phyloP scores from a whole-genome alignment of 257 asterid species.

The Orobanche coerulescens region DNA sequence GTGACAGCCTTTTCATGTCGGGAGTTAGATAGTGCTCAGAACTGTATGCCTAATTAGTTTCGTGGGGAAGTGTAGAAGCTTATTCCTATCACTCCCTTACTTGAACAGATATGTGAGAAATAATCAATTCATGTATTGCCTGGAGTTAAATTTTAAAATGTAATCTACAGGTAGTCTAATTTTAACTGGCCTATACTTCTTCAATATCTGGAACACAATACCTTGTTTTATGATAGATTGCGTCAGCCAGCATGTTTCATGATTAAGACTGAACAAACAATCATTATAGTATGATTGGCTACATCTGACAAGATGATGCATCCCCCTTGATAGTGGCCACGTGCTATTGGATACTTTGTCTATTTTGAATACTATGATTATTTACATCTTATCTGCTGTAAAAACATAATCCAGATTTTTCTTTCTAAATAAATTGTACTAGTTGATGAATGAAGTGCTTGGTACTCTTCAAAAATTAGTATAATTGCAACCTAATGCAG shows the following conservation, averaged over 20 bases:
- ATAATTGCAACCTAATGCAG: conserved; percentile 20
- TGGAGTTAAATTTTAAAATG: background rate
- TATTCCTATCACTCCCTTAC: background rate
- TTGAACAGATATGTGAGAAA: background rate
- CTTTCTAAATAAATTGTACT: background rate
- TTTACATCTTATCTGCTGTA: no score
- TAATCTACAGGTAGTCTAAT: background rate
- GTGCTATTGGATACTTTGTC: background rate
- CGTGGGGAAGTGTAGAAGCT: background rate
- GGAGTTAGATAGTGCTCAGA: background rate
- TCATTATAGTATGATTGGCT: background rate
- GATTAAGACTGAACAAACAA: background rate
- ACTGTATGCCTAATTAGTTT: background rate
- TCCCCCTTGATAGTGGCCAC: background rate
- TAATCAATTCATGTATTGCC: background rate
- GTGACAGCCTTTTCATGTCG: background rate
- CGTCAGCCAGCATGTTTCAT: background rate
- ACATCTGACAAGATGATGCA: background rate
- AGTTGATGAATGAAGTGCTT: conserved; percentile 5
- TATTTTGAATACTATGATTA: no score
- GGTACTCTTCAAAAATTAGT: background rate
- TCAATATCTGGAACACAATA: background rate
- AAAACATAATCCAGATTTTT: no score
- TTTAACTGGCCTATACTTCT: background rate
- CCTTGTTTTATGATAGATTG: background rate